Percentiles rank a stretch among this genome's conserved stretches.
Evolutionary conservation across 306 rosid genomes (phyloP).

Genomic region (Glycine tomentella): DNA sequence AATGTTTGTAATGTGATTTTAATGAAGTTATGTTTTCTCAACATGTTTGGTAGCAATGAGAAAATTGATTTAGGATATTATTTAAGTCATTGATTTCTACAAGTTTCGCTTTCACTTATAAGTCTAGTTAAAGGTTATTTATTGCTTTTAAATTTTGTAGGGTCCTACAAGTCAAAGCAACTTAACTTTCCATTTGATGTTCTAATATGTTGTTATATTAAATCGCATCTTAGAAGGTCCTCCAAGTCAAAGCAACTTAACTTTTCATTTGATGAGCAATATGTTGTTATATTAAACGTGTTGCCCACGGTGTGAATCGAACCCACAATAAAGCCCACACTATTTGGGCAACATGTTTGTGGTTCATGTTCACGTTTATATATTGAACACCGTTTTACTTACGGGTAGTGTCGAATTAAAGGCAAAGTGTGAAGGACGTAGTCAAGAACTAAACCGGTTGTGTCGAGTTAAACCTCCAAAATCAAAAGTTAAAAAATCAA

Average conservation of each 20-base stretch:
- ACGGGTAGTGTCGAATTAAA: no score
- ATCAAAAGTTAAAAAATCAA: no score
- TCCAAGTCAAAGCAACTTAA: neutral
- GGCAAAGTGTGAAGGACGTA: no score
- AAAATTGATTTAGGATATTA: conserved; percentile 18
- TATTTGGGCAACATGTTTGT: no score
- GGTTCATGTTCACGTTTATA: no score
- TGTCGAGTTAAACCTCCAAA: neutral
- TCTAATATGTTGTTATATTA: neutral
- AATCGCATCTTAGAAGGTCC: neutral
- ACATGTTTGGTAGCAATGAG: conserved; percentile 21
- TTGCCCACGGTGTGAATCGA: no score
- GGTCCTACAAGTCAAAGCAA: neutral
- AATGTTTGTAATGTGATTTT: conserved; percentile 50
- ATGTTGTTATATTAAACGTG: no score
- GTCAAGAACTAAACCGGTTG: neutral
- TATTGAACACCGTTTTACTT: no score
- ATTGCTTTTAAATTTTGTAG: neutral
- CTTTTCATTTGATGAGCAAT: conserved; percentile 3
- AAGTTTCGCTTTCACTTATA: neutral
- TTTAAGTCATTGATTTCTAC: neutral
- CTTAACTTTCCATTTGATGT: conserved; percentile 12
- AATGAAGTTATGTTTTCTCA: conserved; percentile 41
- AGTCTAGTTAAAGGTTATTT: neutral
- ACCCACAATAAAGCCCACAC: no score